Percentiles rank a stretch among this genome's conserved stretches.
Conservation (phyloP, 2,329 filamentous ascomycete species). For the Ascochyta viciae-villosae region DNA sequence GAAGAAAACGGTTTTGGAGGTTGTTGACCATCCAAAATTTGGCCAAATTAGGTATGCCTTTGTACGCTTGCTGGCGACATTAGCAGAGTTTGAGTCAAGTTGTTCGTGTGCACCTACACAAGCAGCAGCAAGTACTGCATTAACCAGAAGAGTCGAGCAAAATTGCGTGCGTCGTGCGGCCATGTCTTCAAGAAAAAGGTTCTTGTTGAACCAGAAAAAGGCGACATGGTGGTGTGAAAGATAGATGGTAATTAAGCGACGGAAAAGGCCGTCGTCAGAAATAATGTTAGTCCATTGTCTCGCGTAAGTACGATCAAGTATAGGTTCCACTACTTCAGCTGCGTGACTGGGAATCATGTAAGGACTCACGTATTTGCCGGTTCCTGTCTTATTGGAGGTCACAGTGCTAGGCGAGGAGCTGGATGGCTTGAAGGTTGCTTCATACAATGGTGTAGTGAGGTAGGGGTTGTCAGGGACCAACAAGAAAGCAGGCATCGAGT, state of each 20-base stretch:
- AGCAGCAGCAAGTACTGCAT: conserved; percentile 28
- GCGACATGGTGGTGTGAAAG: conserved; percentile 21
- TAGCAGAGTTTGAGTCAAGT: neutral
- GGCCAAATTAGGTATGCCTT: conserved; percentile 10
- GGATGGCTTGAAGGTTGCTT: conserved; percentile 14
- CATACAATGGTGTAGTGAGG: conserved; percentile 16
- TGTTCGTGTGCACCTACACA: conserved; percentile 21
- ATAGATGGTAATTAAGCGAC: conserved; percentile 21
- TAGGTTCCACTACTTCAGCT: conserved; percentile 26
- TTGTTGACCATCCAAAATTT: conserved; percentile 26
- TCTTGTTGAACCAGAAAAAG: conserved; percentile 24
- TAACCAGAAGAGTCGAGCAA: conserved; percentile 29
- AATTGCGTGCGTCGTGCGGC: conserved; percentile 12
- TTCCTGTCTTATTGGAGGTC: neutral
- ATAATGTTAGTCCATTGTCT: conserved; percentile 27
- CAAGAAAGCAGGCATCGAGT: conserved; percentile 14
- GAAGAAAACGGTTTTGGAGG: conserved; percentile 25
- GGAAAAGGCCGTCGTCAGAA: conserved; percentile 24
- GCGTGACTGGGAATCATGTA: conserved; percentile 26
- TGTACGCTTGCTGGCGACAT: conserved; percentile 11
- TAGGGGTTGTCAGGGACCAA: conserved; percentile 18
- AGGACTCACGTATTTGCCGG: conserved; percentile 7
- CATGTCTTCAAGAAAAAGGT: conserved; percentile 30
- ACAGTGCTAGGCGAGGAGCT: neutral
- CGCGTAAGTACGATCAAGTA: conserved; percentile 17